A percentile compares a stretch with the other conserved stretches of the same genome.
Evolutionary conservation across 257 asterid genomes (phyloP).

Genomic region (Solanum verrucosum): DNA sequence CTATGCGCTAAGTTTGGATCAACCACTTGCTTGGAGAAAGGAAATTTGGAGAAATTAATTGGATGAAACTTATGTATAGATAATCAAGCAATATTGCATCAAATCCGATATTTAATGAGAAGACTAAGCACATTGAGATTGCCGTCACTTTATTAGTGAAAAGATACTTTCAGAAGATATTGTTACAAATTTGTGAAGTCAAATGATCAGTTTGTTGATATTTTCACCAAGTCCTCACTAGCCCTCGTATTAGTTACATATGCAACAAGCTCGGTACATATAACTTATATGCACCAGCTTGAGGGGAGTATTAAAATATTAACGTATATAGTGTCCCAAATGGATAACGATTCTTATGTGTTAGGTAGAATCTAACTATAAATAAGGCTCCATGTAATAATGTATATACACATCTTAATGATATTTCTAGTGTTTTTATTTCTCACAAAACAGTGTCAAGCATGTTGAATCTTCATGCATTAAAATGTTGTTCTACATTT

Average conservation of each 20-base stretch:
- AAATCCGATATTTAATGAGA: neutral
- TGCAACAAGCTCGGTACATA: neutral
- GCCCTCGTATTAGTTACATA: neutral
- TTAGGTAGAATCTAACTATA: neutral
- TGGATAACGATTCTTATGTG: neutral
- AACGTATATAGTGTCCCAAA: neutral
- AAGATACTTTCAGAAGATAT: neutral
- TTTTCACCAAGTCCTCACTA: neutral
- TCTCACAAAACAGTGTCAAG: neutral
- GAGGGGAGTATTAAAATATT: neutral
- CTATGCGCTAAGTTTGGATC: neutral
- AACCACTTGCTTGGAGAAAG: neutral
- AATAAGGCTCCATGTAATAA: neutral
- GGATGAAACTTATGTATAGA: neutral
- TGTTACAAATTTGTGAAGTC: neutral
- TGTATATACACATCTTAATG: neutral
- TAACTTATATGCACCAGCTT: neutral
- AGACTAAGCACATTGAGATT: neutral
- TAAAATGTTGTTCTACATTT: neutral
- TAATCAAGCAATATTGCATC: neutral
- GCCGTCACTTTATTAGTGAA: neutral
- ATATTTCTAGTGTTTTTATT: neutral
- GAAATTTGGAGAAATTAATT: neutral
- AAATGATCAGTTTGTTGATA: neutral
- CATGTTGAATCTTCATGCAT: neutral